A percentile compares a stretch with the other conserved stretches of the same genome.
Conservation (phyloP, 257 asterid genomes). For the Ocimum tenuiflorum region DNA sequence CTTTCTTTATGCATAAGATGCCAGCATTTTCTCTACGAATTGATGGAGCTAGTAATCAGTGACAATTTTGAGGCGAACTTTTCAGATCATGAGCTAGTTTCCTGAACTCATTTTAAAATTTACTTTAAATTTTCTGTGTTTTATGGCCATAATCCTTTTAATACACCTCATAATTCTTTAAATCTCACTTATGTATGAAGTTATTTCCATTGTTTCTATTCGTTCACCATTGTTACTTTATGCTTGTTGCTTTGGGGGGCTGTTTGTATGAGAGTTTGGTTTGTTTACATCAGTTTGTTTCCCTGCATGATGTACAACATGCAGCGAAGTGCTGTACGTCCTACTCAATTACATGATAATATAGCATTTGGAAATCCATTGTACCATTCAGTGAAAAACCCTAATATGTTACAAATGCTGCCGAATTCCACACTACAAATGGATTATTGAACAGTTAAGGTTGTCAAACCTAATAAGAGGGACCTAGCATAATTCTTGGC, state of each 20-base stretch:
- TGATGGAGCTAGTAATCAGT: neutral
- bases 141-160: neutral
- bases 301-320: neutral
- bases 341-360: neutral
- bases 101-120: neutral
- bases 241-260: neutral
- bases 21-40: neutral
- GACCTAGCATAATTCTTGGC: constrained; percentile 14
- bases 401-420: neutral
- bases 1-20: neutral
- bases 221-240: neutral
- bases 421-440: neutral
- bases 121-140: neutral
- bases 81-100: neutral
- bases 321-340: neutral
- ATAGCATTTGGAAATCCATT: neutral
- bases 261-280: neutral
- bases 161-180: neutral
- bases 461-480: neutral
- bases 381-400: neutral
- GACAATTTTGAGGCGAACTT: neutral
- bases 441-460: constrained; percentile 1
- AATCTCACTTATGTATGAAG: neutral
- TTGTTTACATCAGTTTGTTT: neutral
- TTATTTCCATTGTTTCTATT: neutral